Percentiles rank a stretch among this genome's conserved stretches.
These are phyloP conservation scores for Ammopiptanthus mongolicus DNA, from an alignment of 306 rosid genomes.

Conservation along the genomic window DNA sequence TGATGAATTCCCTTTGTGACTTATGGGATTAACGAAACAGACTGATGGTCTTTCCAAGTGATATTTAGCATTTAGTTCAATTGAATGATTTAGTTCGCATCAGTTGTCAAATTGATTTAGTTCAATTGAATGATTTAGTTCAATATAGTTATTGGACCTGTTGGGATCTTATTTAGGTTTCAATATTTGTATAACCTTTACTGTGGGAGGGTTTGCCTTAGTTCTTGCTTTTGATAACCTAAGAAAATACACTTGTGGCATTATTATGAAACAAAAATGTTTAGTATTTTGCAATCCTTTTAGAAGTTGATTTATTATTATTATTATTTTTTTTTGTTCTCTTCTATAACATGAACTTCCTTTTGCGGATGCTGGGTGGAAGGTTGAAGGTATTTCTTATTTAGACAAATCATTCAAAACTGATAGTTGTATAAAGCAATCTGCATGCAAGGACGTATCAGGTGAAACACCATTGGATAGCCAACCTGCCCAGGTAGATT, in stretches of 20 bases:
- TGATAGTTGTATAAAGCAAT: slow-evolving; percentile 29
- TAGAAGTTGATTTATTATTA: not conserved
- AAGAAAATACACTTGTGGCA: no score
- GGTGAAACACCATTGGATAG: slow-evolving; percentile 19
- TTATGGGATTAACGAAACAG: no score
- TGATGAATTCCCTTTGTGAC: not conserved
- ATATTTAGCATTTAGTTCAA: not conserved
- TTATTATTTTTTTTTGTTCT: not conserved
- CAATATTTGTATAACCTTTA: not conserved
- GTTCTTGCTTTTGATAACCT: no score
- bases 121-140: slow-evolving; percentile 8
- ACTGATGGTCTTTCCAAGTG: no score
- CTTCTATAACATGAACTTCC: slow-evolving; percentile 15
- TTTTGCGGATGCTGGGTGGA: slow-evolving; percentile 33
- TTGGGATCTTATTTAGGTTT: slow-evolving; percentile 2
- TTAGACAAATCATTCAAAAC: slow-evolving; percentile 39
- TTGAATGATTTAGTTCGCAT: slow-evolving; percentile 7
- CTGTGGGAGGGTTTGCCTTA: not conserved
- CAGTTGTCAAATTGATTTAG: not conserved
- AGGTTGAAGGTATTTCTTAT: slow-evolving; percentile 78
- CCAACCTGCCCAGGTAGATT: slow-evolving; percentile 27
- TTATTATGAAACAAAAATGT: not conserved
- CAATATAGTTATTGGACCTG: not conserved
- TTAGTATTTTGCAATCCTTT: not conserved
- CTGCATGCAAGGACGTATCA: slow-evolving; percentile 18